Base-by-base conservation (phyloP, 768 basidiomycete genomes). In the Russula emetica region DNA sequence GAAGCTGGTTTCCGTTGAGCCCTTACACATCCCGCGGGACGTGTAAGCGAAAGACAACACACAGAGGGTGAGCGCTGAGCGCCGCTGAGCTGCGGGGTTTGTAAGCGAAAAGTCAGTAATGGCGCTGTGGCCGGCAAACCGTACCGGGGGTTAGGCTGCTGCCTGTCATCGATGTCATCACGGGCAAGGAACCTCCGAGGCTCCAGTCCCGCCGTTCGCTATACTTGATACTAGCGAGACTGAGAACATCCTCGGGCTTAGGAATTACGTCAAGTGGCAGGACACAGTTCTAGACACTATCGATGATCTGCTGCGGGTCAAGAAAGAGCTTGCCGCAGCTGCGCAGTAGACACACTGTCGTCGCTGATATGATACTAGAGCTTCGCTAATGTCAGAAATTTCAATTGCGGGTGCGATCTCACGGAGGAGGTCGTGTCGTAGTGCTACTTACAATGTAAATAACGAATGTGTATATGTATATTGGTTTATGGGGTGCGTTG, bases 281-380 rank as follows among this genome's bases (percentile, higher is more conserved):
- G 60, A 66, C 16, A 68, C 67, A 0, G 42, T 68, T 5, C 34
- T 66, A 26, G 67, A 62, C 18, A 68, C 67, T 1, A 8, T 68
- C 11, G 61, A 68, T 16, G 67, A 68, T 54, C 40, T 66, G 44
- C 13, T 68, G 28, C 60, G 60, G 26, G 16, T 56, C 14, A 64
- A 68, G 50, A 58, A 42, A 49, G 60, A 66, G 60, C 38, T 59
- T 5, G 22, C 45, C 3, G 26, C 40, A 1, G 30, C 28, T 32
- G 38, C 58, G 47, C 28, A 64, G 40, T 32, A n/a, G 22, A 14
- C 2, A 3, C 11, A 1, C 1, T 34, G 34, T 34, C 11, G 34
- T 11, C 11, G 34, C 2, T 34, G 34, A 11, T 34, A 34, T 11
- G 9, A 22, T n/a, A n/a, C n/a, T 20, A 22, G 18, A 1, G 50